Conservation (phyloP, 306 rosid genomes). For the Cucumis sativus region DNA sequence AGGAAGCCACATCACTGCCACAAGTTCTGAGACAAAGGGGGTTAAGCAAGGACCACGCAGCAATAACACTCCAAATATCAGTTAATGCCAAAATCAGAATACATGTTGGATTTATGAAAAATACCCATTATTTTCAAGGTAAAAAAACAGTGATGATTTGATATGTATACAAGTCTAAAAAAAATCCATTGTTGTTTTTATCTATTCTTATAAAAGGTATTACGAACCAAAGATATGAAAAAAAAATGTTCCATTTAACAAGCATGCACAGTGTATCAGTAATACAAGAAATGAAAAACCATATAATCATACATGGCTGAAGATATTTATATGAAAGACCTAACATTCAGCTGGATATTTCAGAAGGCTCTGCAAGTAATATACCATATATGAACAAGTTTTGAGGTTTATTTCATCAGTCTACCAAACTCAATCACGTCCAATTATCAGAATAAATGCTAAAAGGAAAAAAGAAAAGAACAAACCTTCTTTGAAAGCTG, state of each 20-base stretch:
- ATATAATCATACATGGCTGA: not conserved
- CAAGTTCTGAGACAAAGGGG: not conserved
- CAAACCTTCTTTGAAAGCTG: constrained; percentile 65
- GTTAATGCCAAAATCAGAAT: not conserved
- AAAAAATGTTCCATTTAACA: not conserved
- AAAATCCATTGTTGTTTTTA: not conserved
- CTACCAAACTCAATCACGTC: constrained; percentile 6
- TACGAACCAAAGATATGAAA: not conserved
- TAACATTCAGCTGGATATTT: not conserved
- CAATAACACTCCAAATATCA: not conserved
- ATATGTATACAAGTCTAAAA: not conserved
- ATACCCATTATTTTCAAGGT: not conserved
- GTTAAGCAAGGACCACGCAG: not conserved
- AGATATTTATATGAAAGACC: not conserved
- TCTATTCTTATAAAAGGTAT: not conserved
- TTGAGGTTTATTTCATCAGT: not conserved
- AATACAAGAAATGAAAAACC: not conserved
- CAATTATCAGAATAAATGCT: constrained; percentile 7
- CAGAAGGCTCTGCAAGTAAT: not conserved
- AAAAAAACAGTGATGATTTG: not conserved
- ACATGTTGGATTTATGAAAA: not conserved
- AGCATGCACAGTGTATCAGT: not conserved
- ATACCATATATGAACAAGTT: not conserved
- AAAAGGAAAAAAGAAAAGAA: not conserved
- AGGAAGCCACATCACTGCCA: not conserved